These are phyloP conservation scores for Trichoderma pleuroti DNA, from an alignment of 2,329 filamentous ascomycete species.

Conservation along the genomic window DNA sequence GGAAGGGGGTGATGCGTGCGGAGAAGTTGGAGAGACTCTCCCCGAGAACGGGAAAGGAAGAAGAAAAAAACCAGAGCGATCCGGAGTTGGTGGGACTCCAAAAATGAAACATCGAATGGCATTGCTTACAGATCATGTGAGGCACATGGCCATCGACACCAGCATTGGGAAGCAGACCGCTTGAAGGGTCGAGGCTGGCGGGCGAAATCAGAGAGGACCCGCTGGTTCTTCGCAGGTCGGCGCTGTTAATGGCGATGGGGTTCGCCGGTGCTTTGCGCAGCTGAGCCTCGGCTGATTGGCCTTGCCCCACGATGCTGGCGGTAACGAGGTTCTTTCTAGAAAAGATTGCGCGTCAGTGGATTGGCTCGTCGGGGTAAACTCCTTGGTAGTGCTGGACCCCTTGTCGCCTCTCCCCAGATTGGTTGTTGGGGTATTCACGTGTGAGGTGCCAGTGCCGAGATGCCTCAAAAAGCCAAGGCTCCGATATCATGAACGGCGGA, in stretches of 20 bases:
- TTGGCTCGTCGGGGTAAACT: neutral
- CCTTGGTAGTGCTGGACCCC: neutral
- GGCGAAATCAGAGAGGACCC: slow-evolving; percentile 34
- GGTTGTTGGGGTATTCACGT: neutral
- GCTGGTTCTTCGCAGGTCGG: slow-evolving; percentile 39
- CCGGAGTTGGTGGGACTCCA: neutral
- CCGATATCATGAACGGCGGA: neutral
- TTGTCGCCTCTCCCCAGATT: neutral
- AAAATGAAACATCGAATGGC: slow-evolving; percentile 17
- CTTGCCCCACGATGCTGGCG: slow-evolving; percentile 36
- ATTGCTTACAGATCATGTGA: slow-evolving; percentile 47
- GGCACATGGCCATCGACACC: slow-evolving; percentile 43
- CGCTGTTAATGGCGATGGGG: slow-evolving; percentile 32
- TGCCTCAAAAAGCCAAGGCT: neutral
- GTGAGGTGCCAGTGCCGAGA: neutral
- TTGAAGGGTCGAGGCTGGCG: slow-evolving; percentile 28
- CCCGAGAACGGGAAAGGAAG: slow-evolving; percentile 7
- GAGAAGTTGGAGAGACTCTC: slow-evolving; percentile 28
- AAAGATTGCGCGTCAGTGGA: slow-evolving; percentile 14
- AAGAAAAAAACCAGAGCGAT: slow-evolving; percentile 9
- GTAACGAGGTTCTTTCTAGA: slow-evolving; percentile 44
- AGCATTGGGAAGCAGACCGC: slow-evolving; percentile 25
- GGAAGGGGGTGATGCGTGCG: slow-evolving; percentile 24
- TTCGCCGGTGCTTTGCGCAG: slow-evolving; percentile 38
- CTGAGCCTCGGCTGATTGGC: slow-evolving; percentile 44